phyloP scores from a whole-genome alignment of 2,329 filamentous ascomycete genomes.

The Fusarium sp. region DNA sequence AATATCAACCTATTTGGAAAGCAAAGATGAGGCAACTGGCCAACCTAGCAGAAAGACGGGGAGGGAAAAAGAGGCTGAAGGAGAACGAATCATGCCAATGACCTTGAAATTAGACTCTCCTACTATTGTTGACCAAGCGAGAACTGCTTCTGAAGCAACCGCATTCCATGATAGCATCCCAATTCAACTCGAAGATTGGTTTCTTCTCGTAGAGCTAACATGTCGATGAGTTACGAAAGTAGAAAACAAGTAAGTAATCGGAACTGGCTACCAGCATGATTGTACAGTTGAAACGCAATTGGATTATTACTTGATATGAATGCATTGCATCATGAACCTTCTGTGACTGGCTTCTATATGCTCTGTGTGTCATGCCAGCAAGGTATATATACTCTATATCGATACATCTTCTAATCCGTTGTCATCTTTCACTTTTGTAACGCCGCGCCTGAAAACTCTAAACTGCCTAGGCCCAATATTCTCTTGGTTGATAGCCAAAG shows the following conservation, averaged over 20 bases:
- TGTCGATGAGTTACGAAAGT: neutral
- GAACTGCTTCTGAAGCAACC: neutral
- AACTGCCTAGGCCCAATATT: constrained; percentile 47
- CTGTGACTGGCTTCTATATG: constrained; percentile 5
- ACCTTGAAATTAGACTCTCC: neutral
- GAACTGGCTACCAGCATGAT: neutral
- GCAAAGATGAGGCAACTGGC: neutral
- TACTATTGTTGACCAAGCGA: neutral
- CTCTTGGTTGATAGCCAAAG: constrained; percentile 66
- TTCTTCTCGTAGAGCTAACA: neutral
- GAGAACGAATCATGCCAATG: neutral
- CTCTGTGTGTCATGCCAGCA: neutral
- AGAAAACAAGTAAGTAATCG: neutral
- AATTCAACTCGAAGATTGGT: neutral
- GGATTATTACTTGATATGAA: neutral
- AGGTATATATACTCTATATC: constrained; percentile 36
- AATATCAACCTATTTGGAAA: neutral
- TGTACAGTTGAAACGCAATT: neutral
- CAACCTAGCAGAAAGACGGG: neutral
- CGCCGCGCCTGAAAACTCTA: constrained; percentile 39
- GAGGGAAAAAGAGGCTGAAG: neutral
- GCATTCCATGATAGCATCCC: neutral
- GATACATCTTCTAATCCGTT: constrained; percentile 29
- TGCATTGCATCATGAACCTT: neutral
- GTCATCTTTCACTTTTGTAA: constrained; percentile 30